These are phyloP conservation scores for Neovahlkampfia damariscottae DNA, from an alignment of 78 protist genomes.

Conservation along the genomic window DNA sequence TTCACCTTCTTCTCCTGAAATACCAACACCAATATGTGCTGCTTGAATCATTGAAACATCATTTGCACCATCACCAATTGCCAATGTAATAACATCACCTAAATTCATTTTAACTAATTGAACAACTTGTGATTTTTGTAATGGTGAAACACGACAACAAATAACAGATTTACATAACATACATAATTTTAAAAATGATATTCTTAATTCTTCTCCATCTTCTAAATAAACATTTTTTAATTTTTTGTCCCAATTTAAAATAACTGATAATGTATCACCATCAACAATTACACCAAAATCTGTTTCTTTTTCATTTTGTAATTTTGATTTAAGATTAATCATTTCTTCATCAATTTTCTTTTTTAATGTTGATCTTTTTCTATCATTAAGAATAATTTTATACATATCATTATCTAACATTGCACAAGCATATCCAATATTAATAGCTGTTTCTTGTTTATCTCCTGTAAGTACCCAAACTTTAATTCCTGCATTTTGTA, in stretches of 20 bases:
- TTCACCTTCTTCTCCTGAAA: slow-evolving; percentile 54
- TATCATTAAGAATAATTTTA: not conserved
- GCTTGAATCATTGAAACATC: slow-evolving; percentile 70
- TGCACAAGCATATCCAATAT: slow-evolving; percentile 18
- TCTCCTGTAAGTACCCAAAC: slow-evolving; percentile 75
- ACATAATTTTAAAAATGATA: slow-evolving; percentile 34
- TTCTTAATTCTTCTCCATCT: not conserved
- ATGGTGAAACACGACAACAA: slow-evolving; percentile 40
- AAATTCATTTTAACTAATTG: slow-evolving; percentile 12
- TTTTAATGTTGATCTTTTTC: not conserved
- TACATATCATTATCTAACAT: slow-evolving; percentile 3
- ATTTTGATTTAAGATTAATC: slow-evolving; percentile 14
- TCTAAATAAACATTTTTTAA: not conserved
- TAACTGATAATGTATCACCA: not conserved
- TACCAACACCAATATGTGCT: slow-evolving; percentile 56
- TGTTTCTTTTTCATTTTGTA: not conserved
- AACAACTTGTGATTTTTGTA: slow-evolving; percentile 58
- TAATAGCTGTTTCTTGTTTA: slow-evolving; percentile 59
- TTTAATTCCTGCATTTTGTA: slow-evolving; percentile 21
- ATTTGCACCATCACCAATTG: slow-evolving; percentile 83
- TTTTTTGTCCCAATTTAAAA: not conserved
- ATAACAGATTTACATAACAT: slow-evolving; percentile 22
- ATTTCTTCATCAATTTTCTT: not conserved
- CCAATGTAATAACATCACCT: slow-evolving; percentile 12
- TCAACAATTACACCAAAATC: slow-evolving; percentile 10